A percentile compares a stretch with the other conserved stretches of the same genome.
Conservation (phyloP, 345 rosid genomes). For the Melaleuca quinquenervia region DNA sequence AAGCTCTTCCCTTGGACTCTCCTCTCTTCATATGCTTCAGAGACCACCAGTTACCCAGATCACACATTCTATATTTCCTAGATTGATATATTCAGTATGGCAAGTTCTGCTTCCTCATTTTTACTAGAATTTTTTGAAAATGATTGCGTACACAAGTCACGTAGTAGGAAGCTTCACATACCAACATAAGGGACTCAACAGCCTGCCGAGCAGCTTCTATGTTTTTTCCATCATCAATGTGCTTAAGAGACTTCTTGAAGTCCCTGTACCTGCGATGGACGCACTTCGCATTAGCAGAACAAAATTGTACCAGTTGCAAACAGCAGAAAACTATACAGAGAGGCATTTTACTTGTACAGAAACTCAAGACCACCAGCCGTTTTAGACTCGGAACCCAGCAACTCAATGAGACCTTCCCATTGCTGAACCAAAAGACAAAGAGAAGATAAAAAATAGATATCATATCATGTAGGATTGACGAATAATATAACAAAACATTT, state of each 20-base stretch:
- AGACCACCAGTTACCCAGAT: neutral
- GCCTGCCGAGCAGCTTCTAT: conserved; percentile 54
- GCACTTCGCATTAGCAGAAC: neutral
- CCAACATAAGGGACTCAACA: conserved; percentile 71
- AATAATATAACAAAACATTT: neutral
- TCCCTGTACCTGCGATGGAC: conserved; percentile 61
- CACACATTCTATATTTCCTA: neutral
- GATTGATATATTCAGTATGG: neutral
- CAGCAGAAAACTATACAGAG: neutral
- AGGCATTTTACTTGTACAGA: conserved; percentile 58
- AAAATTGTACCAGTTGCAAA: neutral
- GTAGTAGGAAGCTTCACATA: conserved; percentile 6
- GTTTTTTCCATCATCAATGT: conserved; percentile 43
- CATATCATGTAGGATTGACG: neutral
- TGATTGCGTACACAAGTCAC: neutral
- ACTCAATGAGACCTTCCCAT: conserved; percentile 91
- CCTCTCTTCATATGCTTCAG: neutral
- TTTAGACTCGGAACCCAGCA: conserved; percentile 75
- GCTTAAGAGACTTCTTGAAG: conserved; percentile 74
- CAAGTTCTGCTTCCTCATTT: neutral
- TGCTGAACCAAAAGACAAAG: conserved; percentile 32
- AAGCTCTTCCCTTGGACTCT: neutral
- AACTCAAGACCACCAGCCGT: conserved; percentile 87
- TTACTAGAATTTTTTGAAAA: neutral
- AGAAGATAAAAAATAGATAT: neutral